Base-by-base conservation (phyloP, 495 filamentous ascomycete genomes). In the Monascus purpureus region DNA sequence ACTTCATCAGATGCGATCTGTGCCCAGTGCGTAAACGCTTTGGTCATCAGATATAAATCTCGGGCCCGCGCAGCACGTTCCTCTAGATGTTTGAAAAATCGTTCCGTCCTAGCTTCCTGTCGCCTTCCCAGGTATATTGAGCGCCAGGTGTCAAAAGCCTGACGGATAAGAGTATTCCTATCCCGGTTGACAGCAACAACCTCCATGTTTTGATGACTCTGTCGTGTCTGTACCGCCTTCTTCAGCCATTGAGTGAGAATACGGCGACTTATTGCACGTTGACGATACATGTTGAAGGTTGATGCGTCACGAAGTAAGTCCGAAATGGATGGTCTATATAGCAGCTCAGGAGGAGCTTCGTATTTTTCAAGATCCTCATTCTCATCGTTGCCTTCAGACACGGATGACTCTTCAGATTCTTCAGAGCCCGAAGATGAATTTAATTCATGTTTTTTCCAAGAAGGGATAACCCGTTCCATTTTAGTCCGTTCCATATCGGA, bases 1-100 rank as follows among this genome's bases (percentile, higher is more conserved):
- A 70, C 59, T 40, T 77, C 67, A 28, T 84, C 76, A 5, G 60
- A 63, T 23, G 73, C 59, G 12, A 66, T 55, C 29, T 73, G 68
- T 17, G 70, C 71, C 82, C 82, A 88, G 41, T 83, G 76, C 3
- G 70, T 70, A 41, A 85, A 82, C 2, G 78, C 74, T 48, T 78
- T 80, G 1, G 72, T 73, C 39, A 85, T 52, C 17, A 83, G 55
- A 45, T 74, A 74, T 13, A 82, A 45, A 44, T 80, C 67, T 29
- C 77, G 66, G 14, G 77, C 74, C 36, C 66, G 68, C 12, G 49
- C 60, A 17, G 77, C 74, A 32, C 76, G 64, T 40, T 57, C 59
- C 40, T 81, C 75, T 1, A 77, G 45, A 14, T 70, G 70, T 16
- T 64, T 61, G 36, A 72, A 78, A 25, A 77, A 78, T n/a, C 61